A percentile compares a stretch with the other conserved stretches of the same genome.
Conservation (phyloP, 2,329 filamentous ascomycete species). For the Cryphonectria nitschkei region DNA sequence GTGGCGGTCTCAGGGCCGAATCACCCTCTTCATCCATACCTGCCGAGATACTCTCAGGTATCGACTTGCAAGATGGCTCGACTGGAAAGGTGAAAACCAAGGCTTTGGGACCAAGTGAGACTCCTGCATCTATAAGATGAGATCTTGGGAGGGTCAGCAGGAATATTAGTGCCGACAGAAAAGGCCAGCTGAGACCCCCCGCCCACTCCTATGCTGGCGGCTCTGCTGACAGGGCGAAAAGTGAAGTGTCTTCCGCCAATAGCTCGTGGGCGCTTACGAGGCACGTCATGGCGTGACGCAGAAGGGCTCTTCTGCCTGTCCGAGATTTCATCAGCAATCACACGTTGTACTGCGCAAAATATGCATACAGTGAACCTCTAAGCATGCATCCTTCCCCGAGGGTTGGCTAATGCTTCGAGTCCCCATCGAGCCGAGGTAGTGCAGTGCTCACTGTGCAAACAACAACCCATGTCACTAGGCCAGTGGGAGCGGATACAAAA, state of each 20-base stretch:
- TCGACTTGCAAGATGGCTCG: not conserved
- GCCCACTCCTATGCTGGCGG: not conserved
- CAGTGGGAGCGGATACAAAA: not conserved
- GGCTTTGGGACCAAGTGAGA: not conserved
- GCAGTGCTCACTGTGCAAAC: not conserved
- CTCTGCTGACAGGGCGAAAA: not conserved
- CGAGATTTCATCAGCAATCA: not conserved
- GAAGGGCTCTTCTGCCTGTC: not conserved
- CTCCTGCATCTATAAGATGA: not conserved
- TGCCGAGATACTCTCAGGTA: not conserved
- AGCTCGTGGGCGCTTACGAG: not conserved
- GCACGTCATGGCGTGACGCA: not conserved
- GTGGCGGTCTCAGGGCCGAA: not conserved
- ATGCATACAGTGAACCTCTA: no score
- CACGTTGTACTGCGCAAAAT: no score
- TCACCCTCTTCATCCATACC: not conserved
- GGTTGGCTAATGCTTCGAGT: not conserved
- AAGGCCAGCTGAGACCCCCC: not conserved
- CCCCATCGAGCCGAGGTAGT: not conserved
- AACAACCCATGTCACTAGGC: not conserved
- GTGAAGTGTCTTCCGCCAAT: not conserved
- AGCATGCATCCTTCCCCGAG: no score
- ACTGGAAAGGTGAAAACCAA: not conserved
- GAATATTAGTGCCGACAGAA: not conserved
- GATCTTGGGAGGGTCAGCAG: not conserved